These are phyloP conservation scores for Seiridium cupressi DNA, from an alignment of 2,329 filamentous ascomycete genomes.

Conservation along the genomic window DNA sequence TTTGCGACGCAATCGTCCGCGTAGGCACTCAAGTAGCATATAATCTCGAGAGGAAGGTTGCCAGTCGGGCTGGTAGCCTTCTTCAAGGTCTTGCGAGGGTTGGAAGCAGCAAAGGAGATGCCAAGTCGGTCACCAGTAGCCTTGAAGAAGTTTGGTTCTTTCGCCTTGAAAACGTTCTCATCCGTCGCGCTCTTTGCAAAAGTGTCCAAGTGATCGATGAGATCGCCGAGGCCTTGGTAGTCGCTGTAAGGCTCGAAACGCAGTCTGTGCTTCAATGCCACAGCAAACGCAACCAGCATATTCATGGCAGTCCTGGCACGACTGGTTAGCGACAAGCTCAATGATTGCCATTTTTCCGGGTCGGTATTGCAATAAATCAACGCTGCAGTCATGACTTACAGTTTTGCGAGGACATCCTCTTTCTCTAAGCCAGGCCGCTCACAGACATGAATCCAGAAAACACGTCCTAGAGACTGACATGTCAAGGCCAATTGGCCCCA, in stretches of 20 bases:
- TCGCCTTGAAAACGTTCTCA: constrained; percentile 35
- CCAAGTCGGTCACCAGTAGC: constrained; percentile 70
- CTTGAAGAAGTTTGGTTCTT: constrained; percentile 56
- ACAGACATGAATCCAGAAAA: constrained; percentile 77
- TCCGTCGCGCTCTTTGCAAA: constrained; percentile 60
- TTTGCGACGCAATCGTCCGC: constrained; percentile 59
- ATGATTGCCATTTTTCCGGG: no score
- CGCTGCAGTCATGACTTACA: constrained; percentile 17
- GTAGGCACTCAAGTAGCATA: constrained; percentile 69
- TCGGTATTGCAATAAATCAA: background rate
- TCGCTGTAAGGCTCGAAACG: constrained; percentile 80
- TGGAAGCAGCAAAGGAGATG: constrained; percentile 72
- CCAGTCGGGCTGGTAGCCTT: constrained; percentile 69
- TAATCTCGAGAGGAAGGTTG: constrained; percentile 80
- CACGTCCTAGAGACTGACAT: constrained; percentile 66
- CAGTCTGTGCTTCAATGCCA: constrained; percentile 76
- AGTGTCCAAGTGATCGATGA: constrained; percentile 72
- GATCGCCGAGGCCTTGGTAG: constrained; percentile 70
- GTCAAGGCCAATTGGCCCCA: constrained; percentile 63
- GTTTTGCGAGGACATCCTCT: constrained; percentile 66
- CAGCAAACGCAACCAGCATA: constrained; percentile 73
- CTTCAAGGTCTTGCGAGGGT: constrained; percentile 77
- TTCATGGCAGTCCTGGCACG: constrained; percentile 63
- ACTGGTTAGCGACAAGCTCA: background rate
- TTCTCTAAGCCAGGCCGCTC: constrained; percentile 61